Base-by-base conservation (phyloP, 2,329 filamentous ascomycete genomes). In the Metarhizium sp. region DNA sequence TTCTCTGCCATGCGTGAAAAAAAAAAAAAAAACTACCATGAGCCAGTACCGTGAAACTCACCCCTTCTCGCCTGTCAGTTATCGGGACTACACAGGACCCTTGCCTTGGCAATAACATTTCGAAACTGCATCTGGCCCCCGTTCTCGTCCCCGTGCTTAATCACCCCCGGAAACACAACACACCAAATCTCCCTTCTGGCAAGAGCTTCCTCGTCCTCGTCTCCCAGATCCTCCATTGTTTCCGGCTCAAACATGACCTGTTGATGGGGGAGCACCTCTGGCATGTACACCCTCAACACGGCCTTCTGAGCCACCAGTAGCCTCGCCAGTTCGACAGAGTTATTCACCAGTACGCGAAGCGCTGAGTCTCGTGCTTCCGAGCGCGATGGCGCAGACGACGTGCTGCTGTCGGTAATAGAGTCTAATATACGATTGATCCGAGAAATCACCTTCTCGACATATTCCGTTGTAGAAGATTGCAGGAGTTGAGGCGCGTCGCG, bases 161-260 rank as follows among this genome's bases (percentile, higher is more conserved):
- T 72, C 25, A 88, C 75, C 6, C 80, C 80, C 1, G 85, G 85
- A 55, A 86, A 87, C 2, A 80, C 80, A 25, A 85, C 78, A 66
- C 83, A 87, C 55, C 72, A 73, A 40, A 88, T 77, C 53, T 82
- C 77, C 52, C 81, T 72, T 48, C 72, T 71, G 16, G 70, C 66
- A 25, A 83, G 71, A 10, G 68, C 73, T 18, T 82, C 79, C 58
- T 85, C 82, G 57, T 82, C 80, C 61, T 82, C 80, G 16, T 81
- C 82, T 40, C 82, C 79, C 49, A 86, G 75, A 61, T 87, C 83
- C 61, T 87, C 84, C 85, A 88, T 88, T 3, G 71, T 78, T 30
- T 73, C 71, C 1, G 72, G 57, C 61, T 86, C 80, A 63, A 87
- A 88, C 51, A 77, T 66, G 3, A 76, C 72, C 56, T 69, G 71